phyloP scores from a whole-genome alignment of 257 asterid species.

The Fraxinus cuspidata region DNA sequence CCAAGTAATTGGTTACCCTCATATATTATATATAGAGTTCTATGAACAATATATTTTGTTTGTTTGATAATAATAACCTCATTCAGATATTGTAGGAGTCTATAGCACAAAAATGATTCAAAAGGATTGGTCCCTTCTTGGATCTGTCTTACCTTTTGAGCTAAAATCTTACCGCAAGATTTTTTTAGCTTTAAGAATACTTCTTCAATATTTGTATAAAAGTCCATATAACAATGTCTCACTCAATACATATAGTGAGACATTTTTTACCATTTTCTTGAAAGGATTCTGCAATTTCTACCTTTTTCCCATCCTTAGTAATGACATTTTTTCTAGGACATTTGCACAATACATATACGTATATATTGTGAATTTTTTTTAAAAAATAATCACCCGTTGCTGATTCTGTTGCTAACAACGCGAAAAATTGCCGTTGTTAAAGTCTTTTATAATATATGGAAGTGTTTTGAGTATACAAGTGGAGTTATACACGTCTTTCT shows the following conservation, averaged over 20 bases:
- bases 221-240: not conserved
- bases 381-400: no score
- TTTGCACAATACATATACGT: no score
- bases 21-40: no score
- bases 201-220: not conserved
- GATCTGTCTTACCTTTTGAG: not conserved
- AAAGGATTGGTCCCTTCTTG: not conserved
- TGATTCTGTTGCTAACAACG: no score
- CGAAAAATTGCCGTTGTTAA: no score
- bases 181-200: not conserved
- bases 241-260: no score
- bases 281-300: not conserved
- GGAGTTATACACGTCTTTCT: not conserved
- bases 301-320: slow-evolving; percentile 17
- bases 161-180: not conserved
- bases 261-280: no score
- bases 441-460: not conserved
- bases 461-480: not conserved
- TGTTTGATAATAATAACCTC: not conserved
- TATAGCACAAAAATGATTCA: not conserved
- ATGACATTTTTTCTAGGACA: not conserved
- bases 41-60: not conserved
- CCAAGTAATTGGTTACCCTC: not conserved
- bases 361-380: not conserved
- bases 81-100: not conserved